Evolutionary conservation across 148 eudicot species (phyloP).

Genomic region (Polygonum aviculare): DNA sequence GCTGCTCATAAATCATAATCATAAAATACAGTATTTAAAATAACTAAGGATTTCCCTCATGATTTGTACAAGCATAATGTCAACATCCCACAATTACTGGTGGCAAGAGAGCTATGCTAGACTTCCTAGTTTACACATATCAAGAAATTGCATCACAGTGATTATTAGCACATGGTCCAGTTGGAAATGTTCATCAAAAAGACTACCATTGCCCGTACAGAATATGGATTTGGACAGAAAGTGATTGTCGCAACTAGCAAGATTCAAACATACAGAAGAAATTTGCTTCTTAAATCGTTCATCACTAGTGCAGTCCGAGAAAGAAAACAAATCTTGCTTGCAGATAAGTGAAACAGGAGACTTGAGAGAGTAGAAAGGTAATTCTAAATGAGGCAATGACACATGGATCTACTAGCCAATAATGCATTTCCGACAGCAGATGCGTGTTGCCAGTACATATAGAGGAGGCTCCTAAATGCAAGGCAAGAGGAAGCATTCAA

Average conservation of each 20-base stretch:
- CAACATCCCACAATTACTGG: neutral
- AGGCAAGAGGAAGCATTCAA: neutral
- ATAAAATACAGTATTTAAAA: neutral
- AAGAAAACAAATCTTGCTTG: neutral
- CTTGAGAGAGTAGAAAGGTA: neutral
- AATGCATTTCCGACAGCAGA: neutral
- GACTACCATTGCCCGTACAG: neutral
- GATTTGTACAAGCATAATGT: neutral
- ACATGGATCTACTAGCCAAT: neutral
- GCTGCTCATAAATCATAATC: neutral
- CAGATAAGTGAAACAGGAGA: neutral
- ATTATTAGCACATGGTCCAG: neutral
- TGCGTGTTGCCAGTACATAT: neutral
- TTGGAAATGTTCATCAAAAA: neutral
- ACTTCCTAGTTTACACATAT: neutral
- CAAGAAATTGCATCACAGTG: neutral
- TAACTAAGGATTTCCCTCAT: neutral
- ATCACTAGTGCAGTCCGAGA: neutral
- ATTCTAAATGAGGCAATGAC: neutral
- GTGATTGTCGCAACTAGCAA: neutral
- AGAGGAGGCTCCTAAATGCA: neutral
- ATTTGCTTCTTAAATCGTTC: neutral
- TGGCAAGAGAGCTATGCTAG: neutral
- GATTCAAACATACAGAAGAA: neutral
- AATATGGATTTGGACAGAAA: neutral